Evolutionary conservation across 2,329 filamentous ascomycete species (phyloP).

Genomic region (Alternaria solani): DNA sequence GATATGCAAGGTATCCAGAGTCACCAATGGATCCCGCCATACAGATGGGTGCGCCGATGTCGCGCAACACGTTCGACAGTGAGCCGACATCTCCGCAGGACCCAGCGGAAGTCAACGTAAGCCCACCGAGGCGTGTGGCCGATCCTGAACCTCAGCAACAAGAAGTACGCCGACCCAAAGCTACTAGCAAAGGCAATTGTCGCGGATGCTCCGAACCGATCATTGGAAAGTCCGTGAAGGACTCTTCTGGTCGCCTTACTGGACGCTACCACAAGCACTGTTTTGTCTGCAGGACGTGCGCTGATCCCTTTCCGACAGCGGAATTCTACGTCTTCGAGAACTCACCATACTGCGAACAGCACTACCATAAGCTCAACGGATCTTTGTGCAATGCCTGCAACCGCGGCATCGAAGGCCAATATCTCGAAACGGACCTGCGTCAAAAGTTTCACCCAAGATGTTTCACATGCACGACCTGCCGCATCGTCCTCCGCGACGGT

Average conservation of each 20-base stretch:
- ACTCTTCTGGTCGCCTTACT: conserved; percentile 87
- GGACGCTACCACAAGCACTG: conserved; percentile 95
- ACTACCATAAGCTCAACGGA: conserved; percentile 91
- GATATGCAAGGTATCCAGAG: conserved; percentile 38
- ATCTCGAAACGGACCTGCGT: conserved; percentile 79
- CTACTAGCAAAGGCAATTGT: conserved; percentile 74
- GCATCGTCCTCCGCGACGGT: conserved; percentile 75
- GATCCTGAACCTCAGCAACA: conserved; percentile 26
- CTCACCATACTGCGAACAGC: conserved; percentile 85
- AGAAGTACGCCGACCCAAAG: conserved; percentile 37
- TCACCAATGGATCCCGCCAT: conserved; percentile 53
- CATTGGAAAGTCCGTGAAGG: conserved; percentile 90
- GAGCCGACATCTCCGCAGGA: conserved; percentile 23
- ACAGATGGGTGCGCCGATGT: conserved; percentile 41
- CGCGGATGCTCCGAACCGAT: conserved; percentile 82
- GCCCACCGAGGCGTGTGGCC: conserved; percentile 20
- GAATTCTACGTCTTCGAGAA: conserved; percentile 94
- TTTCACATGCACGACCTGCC: conserved; percentile 84
- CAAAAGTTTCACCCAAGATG: conserved; percentile 88
- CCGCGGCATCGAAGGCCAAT: conserved; percentile 90
- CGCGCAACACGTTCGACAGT: conserved; percentile 18
- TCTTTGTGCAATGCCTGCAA: conserved; percentile 84
- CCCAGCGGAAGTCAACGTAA: conserved; percentile 20
- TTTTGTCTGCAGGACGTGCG: conserved; percentile 89
- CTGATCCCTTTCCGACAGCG: conserved; percentile 79